Evolutionary conservation across 495 filamentous ascomycete species (phyloP).

Genomic region (Xylaria scruposa): DNA sequence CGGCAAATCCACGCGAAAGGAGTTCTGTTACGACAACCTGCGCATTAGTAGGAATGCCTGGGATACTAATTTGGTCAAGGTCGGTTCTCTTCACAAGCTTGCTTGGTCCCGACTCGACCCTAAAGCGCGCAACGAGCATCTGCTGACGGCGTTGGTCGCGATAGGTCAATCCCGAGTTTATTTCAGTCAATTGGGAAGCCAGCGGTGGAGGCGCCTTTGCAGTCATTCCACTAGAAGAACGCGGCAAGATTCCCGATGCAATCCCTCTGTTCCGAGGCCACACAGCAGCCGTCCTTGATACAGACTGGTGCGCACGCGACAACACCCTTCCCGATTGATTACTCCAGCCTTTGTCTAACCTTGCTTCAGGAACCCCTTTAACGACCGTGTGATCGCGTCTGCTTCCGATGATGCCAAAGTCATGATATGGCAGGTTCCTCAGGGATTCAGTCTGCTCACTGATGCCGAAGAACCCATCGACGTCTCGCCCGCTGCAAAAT

Average conservation of each 20-base stretch:
- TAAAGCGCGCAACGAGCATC: slow-evolving; percentile 19
- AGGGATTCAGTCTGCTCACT: slow-evolving; percentile 81
- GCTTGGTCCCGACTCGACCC: neutral
- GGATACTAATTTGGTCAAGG: slow-evolving; percentile 98
- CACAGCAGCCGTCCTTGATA: slow-evolving; percentile 93
- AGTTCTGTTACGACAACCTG: slow-evolving; percentile 94
- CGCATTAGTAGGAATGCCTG: slow-evolving; percentile 95
- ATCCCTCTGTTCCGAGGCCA: slow-evolving; percentile 96
- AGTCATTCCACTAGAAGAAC: slow-evolving; percentile 89
- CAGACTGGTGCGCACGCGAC: slow-evolving; percentile 79
- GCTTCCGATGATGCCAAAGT: slow-evolving; percentile 97
- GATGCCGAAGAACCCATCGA: slow-evolving; percentile 84
- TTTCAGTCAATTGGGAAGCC: slow-evolving; percentile 98
- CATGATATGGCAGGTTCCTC: slow-evolving; percentile 93
- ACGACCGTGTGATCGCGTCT: slow-evolving; percentile 90
- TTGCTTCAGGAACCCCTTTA: slow-evolving; percentile 83
- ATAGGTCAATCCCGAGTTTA: slow-evolving; percentile 92
- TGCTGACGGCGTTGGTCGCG: slow-evolving; percentile 37
- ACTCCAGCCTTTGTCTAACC: slow-evolving; percentile 32
- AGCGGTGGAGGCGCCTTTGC: slow-evolving; percentile 97
- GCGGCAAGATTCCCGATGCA: slow-evolving; percentile 86
- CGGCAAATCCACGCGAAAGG: slow-evolving; percentile 90
- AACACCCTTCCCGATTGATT: slow-evolving; percentile 32
- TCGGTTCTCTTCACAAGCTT: slow-evolving; percentile 44
- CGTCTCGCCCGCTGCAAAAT: slow-evolving; percentile 78